These are phyloP conservation scores for Phlebopus sp. DNA, from an alignment of 1,284 basidiomycete genomes.

Conservation along the genomic window DNA sequence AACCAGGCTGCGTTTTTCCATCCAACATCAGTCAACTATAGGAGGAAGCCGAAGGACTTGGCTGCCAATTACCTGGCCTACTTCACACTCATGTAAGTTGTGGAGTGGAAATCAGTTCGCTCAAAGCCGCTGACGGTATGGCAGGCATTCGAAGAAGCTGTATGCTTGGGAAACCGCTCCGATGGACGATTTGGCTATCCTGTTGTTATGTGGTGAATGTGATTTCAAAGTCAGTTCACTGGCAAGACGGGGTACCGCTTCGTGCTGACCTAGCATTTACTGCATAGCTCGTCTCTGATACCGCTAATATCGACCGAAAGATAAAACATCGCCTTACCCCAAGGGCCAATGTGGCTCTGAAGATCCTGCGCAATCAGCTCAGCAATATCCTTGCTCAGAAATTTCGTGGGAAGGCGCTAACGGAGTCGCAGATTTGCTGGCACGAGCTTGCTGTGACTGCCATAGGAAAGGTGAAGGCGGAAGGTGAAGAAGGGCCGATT, in stretches of 20 bases:
- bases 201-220: conserved; percentile 88
- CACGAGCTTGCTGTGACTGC: conserved; percentile 67
- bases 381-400: conserved; percentile 61
- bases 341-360: conserved; percentile 79
- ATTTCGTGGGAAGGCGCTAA: conserved; percentile 61
- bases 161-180: conserved; percentile 98
- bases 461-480: conserved; percentile 47
- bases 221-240: conserved; percentile 75
- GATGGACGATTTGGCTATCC: conserved; percentile 80
- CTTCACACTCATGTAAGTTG: conserved; percentile 82
- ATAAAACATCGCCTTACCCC: conserved; percentile 71
- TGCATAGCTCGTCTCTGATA: conserved; percentile 66
- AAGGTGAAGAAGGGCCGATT: conserved; percentile 19
- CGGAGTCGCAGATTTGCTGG: conserved; percentile 62
- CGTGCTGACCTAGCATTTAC: conserved; percentile 4
- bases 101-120: background rate
- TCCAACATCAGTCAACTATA: conserved; percentile 90
- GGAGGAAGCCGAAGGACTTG: conserved; percentile 64
- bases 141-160: conserved; percentile 86
- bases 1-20: conserved; percentile 85
- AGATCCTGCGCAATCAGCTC: conserved; percentile 73
- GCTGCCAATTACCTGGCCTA: conserved; percentile 77
- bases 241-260: background rate
- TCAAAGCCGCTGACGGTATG: conserved; percentile 11
- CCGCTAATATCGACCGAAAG: conserved; percentile 82